A percentile compares a stretch with the other conserved stretches of the same genome.
Conservation (phyloP, 1,284 basidiomycete genomes). For the Papiliotrema nemorosa region DNA sequence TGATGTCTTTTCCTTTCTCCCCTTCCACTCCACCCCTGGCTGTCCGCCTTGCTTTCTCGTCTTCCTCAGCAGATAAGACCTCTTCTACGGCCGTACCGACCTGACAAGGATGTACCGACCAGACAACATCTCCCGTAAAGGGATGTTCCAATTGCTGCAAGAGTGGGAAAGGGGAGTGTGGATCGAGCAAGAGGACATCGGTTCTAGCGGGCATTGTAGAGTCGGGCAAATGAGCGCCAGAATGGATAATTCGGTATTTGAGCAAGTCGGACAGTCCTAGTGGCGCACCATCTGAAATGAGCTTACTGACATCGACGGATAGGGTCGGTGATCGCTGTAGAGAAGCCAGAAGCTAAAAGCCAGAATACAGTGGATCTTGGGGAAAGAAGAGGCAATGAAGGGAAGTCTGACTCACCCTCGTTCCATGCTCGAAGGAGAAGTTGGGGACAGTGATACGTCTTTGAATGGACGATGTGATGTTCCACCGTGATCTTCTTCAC, state of each 20-base stretch:
- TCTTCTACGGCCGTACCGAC: slow-evolving; percentile 26
- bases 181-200: slow-evolving; percentile 19
- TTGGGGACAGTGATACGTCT: slow-evolving; percentile 30
- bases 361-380: not conserved
- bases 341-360: too few relatives aligned
- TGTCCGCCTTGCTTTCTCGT: not conserved
- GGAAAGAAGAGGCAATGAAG: not conserved
- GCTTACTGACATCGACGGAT: not conserved
- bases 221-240: not conserved
- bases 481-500: slow-evolving; percentile 17
- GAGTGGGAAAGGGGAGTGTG: slow-evolving; percentile 26
- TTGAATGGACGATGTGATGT: slow-evolving; percentile 24
- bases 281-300: slow-evolving; percentile 22
- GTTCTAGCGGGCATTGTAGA: not conserved
- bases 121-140: slow-evolving; percentile 23
- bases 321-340: not conserved
- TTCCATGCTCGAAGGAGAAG: slow-evolving; percentile 34
- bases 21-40: not conserved
- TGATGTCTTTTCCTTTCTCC: not conserved
- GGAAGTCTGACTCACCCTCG: slow-evolving; percentile 22
- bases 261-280: slow-evolving; percentile 12
- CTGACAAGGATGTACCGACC: slow-evolving; percentile 35
- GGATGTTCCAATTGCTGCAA: slow-evolving; percentile 33
- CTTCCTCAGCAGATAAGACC: slow-evolving; percentile 11
- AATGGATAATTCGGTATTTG: not conserved